Conservation (phyloP, 1,139 yeast species). For the Blastobotrys raffinosifermentans region DNA sequence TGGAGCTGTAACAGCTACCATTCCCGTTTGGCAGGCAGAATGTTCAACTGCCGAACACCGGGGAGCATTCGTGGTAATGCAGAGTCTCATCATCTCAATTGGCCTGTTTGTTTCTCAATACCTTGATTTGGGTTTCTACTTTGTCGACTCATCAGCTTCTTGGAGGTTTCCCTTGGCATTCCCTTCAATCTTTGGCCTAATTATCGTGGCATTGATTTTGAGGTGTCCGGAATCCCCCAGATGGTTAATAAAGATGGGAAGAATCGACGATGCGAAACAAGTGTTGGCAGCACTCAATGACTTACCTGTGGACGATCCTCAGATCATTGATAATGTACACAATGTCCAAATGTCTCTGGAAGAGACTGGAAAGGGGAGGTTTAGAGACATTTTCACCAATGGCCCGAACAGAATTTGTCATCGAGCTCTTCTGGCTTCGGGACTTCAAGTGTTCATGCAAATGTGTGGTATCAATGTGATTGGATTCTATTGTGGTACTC, state of each 20-base stretch:
- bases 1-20: conserved; percentile 18
- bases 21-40: conserved; percentile 20
- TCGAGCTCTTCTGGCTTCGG: conserved; percentile 3
- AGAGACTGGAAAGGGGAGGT: conserved; percentile 11
- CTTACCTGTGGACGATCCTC: conserved; percentile 22
- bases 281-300: conserved; percentile 6
- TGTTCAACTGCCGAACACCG: conserved; percentile 16
- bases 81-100: conserved; percentile 55
- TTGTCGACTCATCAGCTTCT: conserved; percentile 43
- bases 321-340: conserved; percentile 4
- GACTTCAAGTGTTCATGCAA: conserved; percentile 5
- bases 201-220: conserved; percentile 13
- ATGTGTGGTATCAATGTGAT: conserved; percentile 8
- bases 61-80: conserved; percentile 19
- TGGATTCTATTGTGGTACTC: conserved; percentile 20
- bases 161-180: conserved; percentile 30
- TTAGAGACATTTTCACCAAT: conserved; percentile 2
- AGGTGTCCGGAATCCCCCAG: conserved; percentile 43
- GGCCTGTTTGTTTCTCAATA: conserved; percentile 51
- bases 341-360: conserved; percentile 23
- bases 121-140: conserved; percentile 50
- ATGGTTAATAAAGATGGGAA: conserved; percentile 12
- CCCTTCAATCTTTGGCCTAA: conserved; percentile 7
- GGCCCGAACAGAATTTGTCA: conserved; percentile 4
- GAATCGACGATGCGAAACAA: conserved; percentile 11